Conservation (phyloP, 2,329 filamentous ascomycete species). For the Cercospora berteroae region DNA sequence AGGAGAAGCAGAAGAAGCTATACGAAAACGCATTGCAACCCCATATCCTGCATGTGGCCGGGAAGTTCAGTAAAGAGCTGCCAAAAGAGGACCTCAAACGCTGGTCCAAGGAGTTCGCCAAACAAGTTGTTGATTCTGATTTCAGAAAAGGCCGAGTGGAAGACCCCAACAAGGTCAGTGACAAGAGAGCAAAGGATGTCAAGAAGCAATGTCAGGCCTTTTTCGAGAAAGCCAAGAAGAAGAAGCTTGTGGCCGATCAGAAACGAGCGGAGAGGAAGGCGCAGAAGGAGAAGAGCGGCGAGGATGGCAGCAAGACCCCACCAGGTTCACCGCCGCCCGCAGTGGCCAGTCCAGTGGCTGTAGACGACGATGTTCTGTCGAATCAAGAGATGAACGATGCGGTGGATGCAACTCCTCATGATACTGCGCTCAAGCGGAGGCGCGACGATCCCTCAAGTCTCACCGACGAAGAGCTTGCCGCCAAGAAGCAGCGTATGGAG, state of each 20-base stretch:
- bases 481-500: conserved; percentile 36
- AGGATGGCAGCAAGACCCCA: conserved; percentile 28
- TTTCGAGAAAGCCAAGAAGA: conserved; percentile 79
- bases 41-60: conserved; percentile 78
- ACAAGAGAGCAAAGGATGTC: conserved; percentile 77
- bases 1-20: conserved; percentile 90
- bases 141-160: conserved; percentile 86
- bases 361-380: conserved; percentile 29
- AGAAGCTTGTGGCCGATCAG: conserved; percentile 68
- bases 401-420: conserved; percentile 27
- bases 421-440: conserved; percentile 30
- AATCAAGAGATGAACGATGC: conserved; percentile 33
- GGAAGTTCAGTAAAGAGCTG: conserved; percentile 83
- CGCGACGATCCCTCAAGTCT: conserved; percentile 36
- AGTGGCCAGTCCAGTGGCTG: conserved; percentile 22
- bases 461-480: conserved; percentile 33
- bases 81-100: conserved; percentile 73
- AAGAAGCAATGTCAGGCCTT: conserved; percentile 82
- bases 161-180: conserved; percentile 72
- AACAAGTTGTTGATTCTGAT: conserved; percentile 87
- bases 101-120: conserved; percentile 64
- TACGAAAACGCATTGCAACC: conserved; percentile 90
- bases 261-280: conserved; percentile 56
- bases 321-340: conserved; percentile 31
- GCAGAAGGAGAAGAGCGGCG: conserved; percentile 27